Evolutionary conservation across 2,329 filamentous ascomycete species (phyloP).

Genomic region (Aspergillus melleus): DNA sequence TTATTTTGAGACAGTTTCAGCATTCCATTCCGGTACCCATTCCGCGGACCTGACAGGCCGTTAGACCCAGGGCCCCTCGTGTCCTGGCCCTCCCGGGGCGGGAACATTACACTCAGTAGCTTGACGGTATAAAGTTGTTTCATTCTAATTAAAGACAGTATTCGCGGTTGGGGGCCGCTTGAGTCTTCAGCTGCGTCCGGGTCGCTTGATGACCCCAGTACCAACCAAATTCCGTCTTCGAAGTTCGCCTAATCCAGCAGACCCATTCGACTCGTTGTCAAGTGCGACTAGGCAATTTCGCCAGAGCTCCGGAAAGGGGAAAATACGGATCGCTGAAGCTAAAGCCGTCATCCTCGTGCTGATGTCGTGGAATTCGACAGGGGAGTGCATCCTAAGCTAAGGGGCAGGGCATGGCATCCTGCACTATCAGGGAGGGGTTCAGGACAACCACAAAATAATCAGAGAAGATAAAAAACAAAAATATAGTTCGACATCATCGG

Average conservation of each 20-base stretch:
- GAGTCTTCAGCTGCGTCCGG: neutral
- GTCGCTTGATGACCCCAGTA: neutral
- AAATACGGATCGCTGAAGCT: neutral
- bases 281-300: neutral
- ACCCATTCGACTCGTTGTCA: neutral
- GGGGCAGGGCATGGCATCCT: neutral
- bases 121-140: neutral
- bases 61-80: neutral
- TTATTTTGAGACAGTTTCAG: neutral
- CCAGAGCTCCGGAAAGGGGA: neutral
- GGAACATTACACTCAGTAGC: neutral
- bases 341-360: neutral
- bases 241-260: neutral
- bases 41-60: neutral
- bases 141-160: neutral
- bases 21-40: neutral
- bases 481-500: too few relatives aligned
- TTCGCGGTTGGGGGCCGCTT: neutral
- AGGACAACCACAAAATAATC: too few relatives aligned
- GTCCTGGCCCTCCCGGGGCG: neutral
- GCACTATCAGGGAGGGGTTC: neutral
- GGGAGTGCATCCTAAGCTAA: neutral
- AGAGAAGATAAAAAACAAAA: too few relatives aligned
- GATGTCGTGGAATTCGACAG: neutral
- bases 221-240: too few relatives aligned